Evolutionary conservation across 2,329 filamentous ascomycete genomes (phyloP).

Genomic region (Tolypocladium sp.): DNA sequence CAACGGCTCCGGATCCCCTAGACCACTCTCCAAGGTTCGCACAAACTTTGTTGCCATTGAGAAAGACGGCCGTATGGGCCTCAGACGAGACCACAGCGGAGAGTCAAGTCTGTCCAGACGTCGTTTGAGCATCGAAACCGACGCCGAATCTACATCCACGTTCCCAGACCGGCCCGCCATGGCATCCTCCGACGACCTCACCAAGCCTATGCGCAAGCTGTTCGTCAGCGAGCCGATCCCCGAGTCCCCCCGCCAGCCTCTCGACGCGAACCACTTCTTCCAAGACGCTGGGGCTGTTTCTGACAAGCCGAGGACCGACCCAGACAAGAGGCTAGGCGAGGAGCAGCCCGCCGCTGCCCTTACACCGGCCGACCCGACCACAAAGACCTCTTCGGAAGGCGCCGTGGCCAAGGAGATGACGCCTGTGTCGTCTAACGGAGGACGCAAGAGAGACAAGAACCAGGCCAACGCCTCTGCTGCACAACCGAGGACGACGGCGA

Average conservation of each 20-base stretch:
- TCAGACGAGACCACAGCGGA: conserved; percentile 31
- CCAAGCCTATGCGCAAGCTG: conserved; percentile 9
- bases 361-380: conserved; percentile 17
- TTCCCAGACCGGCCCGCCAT: conserved; percentile 26
- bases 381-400: neutral
- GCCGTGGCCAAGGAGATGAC: conserved; percentile 1
- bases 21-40: conserved; percentile 65
- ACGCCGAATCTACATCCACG: conserved; percentile 21
- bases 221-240: conserved; percentile 29
- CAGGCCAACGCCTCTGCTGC: neutral
- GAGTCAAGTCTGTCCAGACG: conserved; percentile 28
- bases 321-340: conserved; percentile 30
- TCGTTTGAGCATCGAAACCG: conserved; percentile 25
- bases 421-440: neutral
- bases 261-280: neutral
- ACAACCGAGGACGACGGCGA: neutral
- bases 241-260: conserved; percentile 28
- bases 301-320: conserved; percentile 26
- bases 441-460: neutral
- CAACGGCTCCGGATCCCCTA: conserved; percentile 40
- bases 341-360: conserved; percentile 24
- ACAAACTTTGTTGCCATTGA: conserved; percentile 70
- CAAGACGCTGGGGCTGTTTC: conserved; percentile 14
- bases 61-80: conserved; percentile 48
- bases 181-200: conserved; percentile 14